Evolutionary conservation across 495 filamentous ascomycete genomes (phyloP), one percentile per base, ranked within the genome.

Genomic region (Bacidia rubella): DNA sequence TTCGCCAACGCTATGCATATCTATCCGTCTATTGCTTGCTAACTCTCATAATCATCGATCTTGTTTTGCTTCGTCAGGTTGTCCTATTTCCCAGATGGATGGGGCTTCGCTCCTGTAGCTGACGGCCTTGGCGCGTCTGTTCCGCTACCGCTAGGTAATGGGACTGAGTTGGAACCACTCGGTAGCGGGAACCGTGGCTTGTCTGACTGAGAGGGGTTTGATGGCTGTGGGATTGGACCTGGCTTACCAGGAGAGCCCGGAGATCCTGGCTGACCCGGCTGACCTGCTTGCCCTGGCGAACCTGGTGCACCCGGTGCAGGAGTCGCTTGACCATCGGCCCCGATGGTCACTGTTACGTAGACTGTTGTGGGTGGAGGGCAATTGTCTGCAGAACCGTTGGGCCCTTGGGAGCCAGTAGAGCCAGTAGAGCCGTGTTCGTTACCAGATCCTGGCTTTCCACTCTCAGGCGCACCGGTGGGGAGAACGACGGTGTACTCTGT

Each of bases 261-360:
- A 20, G 29, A 29, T 17, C 17, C 22, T 26, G 26, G 24, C 47
- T 20, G 53, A 51, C 4, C 32, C 47, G 20, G 32, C 23, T 29
- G 12, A 20, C 41, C 41, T 9, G 7, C 9, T 22, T n/a, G 20
- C 7, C 41, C 17, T 20, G 41, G 9, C 19, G 41, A 44, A 9
- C 41, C 41, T 44, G 7, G 41, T 17, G 41, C 7, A 9, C 41
- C 41, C 9, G 41, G 41, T 9, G 41, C 41, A 9, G 12, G 41
- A 5, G 41, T 44, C 17, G 12, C 5, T 17, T 44, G 15, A 7
- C n/a, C 10, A 10, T 38, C 54, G 1, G 48, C 54, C 21, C 38
- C 53, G 11, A 53, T 61, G 3, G 59, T 56, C 17, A 66, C 61
- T 11, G 71, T 74, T 27, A 74, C 57, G 63, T 69, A 71, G 54